Base-by-base conservation (phyloP, 192 early-diverging fungal species). In the Linnemannia zychae region DNA sequence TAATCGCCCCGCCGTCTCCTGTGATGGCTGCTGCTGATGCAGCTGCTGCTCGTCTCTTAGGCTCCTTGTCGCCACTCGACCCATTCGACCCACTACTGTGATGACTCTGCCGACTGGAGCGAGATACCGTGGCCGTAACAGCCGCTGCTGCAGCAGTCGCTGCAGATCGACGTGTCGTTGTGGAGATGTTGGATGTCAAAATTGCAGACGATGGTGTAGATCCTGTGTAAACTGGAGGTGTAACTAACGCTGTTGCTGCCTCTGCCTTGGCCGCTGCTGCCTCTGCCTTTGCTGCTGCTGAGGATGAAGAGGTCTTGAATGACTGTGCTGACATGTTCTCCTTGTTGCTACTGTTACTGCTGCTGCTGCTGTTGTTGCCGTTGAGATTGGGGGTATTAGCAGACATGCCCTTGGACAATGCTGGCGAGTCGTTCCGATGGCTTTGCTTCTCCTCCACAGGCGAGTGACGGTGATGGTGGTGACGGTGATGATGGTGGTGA, bases 121-220 rank as follows among this genome's bases (percentile, higher is more conserved):
- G 72, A 17, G 72, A 74, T 2, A 78, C 76, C 7, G 77, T 67
- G 34, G 82, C 82, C 2, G 82, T 74, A 4, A 84, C 82, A 2
- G 82, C 82, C 15, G 76, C 76, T 16, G 82, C 82, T 47, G 82
- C 82, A 0, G 82, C 82, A 22, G 82, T 78, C 20, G 82, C 82
- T 22, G 82, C 82, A 4, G 82, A 84, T 57, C 82, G 82, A 47
- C 82, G 71, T 0, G 82, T 78, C 24, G 82, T 78, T 13, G 82
- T 47, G 13, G 82, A 70, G 20, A 81, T 81, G 66, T 81, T 81
- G 3, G 80, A 81, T 5, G 80, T 81, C 68, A 81, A 69, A 28
- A 81, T 81, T 2, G 80, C 80, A 7, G 80, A 81, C 57, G 80
- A 81, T 1, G 80, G 80, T 50, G 80, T 76, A 22, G 80, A 81